Evolutionary conservation across 1,139 yeast genomes (phyloP).

Genomic region (Suhomyces wounanorum): DNA sequence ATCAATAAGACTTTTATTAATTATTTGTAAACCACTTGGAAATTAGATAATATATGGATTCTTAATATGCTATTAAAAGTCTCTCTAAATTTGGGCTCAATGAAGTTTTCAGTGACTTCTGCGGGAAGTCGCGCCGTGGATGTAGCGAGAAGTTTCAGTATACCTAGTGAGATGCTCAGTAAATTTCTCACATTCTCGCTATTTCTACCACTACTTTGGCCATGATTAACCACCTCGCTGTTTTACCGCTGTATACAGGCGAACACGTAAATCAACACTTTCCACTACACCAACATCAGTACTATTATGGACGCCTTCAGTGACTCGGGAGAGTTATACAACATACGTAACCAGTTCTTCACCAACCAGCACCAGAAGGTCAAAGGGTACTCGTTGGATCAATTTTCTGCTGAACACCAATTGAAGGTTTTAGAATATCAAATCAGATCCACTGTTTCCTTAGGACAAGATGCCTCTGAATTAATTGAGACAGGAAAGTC

Average conservation of each 20-base stretch:
- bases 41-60: no score
- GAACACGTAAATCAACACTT: slow-evolving; percentile 10
- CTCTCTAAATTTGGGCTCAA: no score
- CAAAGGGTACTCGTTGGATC: slow-evolving; percentile 31
- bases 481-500: slow-evolving; percentile 41
- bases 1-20: no score
- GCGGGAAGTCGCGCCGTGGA: no score
- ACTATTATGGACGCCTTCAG: slow-evolving; percentile 39
- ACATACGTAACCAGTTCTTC: slow-evolving; percentile 48
- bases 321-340: slow-evolving; percentile 47
- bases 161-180: neutral
- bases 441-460: slow-evolving; percentile 44
- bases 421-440: slow-evolving; percentile 45
- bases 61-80: no score
- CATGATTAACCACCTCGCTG: neutral
- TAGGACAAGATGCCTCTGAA: slow-evolving; percentile 44
- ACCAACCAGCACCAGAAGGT: slow-evolving; percentile 49
- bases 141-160: neutral
- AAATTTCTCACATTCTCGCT: neutral
- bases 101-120: no score
- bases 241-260: neutral
- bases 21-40: no score
- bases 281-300: slow-evolving; percentile 11
- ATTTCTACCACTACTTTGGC: neutral
- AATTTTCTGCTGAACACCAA: slow-evolving; percentile 40